phyloP scores from a whole-genome alignment of 352 stramenopile genomes.

The Phytophthora melonis region DNA sequence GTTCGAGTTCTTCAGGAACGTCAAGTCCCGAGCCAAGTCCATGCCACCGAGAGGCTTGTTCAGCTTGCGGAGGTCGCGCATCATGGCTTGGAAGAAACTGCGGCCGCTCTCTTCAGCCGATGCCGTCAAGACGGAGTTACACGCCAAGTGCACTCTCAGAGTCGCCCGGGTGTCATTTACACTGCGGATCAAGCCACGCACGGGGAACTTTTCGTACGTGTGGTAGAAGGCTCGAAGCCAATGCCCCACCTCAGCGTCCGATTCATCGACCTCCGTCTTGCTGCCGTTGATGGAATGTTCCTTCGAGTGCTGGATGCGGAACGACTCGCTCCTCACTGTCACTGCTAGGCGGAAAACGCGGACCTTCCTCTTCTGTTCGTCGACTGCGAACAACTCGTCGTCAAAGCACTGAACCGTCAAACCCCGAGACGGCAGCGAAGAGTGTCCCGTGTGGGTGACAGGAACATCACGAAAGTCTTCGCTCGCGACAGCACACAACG shows the following conservation, averaged over 20 bases:
- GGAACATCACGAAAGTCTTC: constrained; percentile 54
- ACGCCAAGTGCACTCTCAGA: constrained; percentile 41
- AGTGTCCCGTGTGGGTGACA: constrained; percentile 13
- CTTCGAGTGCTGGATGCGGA: constrained; percentile 56
- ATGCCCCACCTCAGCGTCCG: constrained; percentile 20
- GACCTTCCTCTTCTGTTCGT: constrained; percentile 25
- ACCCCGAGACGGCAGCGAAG: constrained; percentile 15
- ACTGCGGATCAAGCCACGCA: constrained; percentile 41
- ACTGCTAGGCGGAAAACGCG: constrained; percentile 33
- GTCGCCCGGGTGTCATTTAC: constrained; percentile 34
- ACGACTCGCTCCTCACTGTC: constrained; percentile 65
- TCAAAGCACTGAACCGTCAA: constrained; percentile 35
- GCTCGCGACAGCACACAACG: constrained; percentile 38
- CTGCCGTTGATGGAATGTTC: constrained; percentile 27
- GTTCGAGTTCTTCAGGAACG: constrained; percentile 16
- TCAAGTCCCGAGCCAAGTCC: constrained; percentile 39
- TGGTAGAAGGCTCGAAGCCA: constrained; percentile 45
- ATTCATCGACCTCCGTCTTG: constrained; percentile 18
- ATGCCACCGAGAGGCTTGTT: constrained; percentile 65
- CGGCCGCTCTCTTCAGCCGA: constrained; percentile 22
- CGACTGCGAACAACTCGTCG: constrained; percentile 42
- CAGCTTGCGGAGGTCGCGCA: constrained; percentile 58
- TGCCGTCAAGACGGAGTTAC: constrained; percentile 6
- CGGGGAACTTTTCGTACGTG: constrained; percentile 44
- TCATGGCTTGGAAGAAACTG: constrained; percentile 47